Percentiles rank a stretch among this genome's conserved stretches.
These are phyloP conservation scores for Paraphoma chrysanthemicola DNA, from an alignment of 2,329 filamentous ascomycete species.

Conservation along the genomic window DNA sequence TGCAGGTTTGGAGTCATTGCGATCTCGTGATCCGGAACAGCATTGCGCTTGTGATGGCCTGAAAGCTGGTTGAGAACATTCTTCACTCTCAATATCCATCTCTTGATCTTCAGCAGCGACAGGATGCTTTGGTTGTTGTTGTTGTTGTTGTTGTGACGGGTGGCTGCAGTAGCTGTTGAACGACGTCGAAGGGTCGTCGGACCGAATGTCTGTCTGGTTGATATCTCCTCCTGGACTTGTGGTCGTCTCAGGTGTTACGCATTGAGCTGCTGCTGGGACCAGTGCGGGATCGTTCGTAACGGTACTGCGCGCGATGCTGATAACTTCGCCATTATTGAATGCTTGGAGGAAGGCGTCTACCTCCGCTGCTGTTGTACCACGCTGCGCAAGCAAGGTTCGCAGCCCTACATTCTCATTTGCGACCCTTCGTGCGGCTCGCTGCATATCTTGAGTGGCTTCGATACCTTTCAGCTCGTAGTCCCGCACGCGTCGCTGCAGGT, in stretches of 20 bases:
- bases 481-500: slow-evolving; percentile 69
- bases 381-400: slow-evolving; percentile 59
- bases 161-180: no score
- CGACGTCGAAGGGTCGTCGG: no score
- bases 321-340: slow-evolving; percentile 7
- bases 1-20: not conserved
- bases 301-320: not conserved
- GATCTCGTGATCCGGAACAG: not conserved
- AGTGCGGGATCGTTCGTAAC: not conserved
- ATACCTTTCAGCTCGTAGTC: slow-evolving; percentile 69
- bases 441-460: slow-evolving; percentile 71
- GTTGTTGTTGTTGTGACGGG: no score
- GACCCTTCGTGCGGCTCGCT: slow-evolving; percentile 71
- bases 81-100: not conserved
- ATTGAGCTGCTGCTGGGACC: not conserved
- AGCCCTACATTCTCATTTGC: slow-evolving; percentile 71
- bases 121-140: no score
- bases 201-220: no score
- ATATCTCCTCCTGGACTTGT: not conserved
- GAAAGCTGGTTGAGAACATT: not conserved
- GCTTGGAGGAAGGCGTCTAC: slow-evolving; percentile 26
- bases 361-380: slow-evolving; percentile 27
- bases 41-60: not conserved
- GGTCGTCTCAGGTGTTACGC: not conserved
- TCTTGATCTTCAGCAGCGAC: not conserved